Evolutionary conservation across 345 rosid species (phyloP).

Genomic region (Salix suchowensis): DNA sequence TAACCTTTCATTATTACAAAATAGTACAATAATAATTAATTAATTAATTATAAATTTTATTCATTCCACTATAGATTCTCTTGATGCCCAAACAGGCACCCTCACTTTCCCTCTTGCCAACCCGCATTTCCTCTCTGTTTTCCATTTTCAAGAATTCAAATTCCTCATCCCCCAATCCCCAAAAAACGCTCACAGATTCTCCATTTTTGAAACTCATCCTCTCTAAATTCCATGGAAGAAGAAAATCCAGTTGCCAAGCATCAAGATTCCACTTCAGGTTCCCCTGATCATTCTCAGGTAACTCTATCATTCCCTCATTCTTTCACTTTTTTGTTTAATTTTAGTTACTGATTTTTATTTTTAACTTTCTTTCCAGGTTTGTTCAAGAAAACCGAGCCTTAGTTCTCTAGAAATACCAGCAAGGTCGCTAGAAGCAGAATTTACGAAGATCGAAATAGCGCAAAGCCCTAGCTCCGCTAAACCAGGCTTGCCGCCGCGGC

Average conservation of each 20-base stretch:
- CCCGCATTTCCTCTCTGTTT: not conserved
- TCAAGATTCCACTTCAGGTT: not conserved
- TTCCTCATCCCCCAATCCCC: no score
- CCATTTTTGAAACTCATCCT: no score
- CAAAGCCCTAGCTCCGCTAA: conserved; percentile 36
- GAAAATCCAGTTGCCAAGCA: not conserved
- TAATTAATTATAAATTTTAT: not conserved
- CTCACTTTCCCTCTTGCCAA: not conserved
- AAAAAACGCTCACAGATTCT: no score
- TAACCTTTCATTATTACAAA: not conserved
- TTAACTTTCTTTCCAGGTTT: not conserved
- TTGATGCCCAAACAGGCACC: not conserved
- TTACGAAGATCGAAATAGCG: conserved; percentile 22
- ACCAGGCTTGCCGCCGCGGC: conserved; percentile 44
- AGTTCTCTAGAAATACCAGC: conserved; percentile 12
- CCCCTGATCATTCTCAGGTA: not conserved
- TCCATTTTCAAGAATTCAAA: not conserved
- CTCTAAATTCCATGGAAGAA: not conserved
- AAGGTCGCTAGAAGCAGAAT: conserved; percentile 37
- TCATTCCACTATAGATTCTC: not conserved
- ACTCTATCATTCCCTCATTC: not conserved
- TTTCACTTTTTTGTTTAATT: not conserved
- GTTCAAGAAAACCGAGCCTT: not conserved
- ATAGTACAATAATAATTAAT: not conserved
- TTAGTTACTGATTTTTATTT: not conserved